These are phyloP conservation scores for Cunninghamia lanceolata DNA, from an alignment of 75 land plant genomes.

Conservation along the genomic window DNA sequence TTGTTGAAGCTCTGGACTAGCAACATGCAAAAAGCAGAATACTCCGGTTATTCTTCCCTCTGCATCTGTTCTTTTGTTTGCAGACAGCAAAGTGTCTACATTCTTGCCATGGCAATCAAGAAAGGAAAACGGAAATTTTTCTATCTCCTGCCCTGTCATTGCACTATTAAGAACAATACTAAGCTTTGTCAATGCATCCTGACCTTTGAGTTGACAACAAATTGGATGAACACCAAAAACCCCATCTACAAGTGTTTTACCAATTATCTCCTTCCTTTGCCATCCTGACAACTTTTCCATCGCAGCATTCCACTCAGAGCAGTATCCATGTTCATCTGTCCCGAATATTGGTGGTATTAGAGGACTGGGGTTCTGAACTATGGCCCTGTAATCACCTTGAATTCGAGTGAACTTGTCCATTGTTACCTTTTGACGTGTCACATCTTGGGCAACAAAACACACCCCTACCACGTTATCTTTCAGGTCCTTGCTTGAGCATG, in stretches of 20 bases:
- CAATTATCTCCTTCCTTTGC: conserved; percentile 63
- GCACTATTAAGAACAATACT: conserved; percentile 66
- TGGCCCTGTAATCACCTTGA: conserved; percentile 76
- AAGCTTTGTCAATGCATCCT: conserved; percentile 72
- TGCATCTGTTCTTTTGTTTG: conserved; percentile 63
- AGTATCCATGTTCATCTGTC: conserved; percentile 61
- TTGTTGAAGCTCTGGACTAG: conserved; percentile 78
- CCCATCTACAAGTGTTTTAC: conserved; percentile 74
- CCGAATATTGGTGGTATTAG: conserved; percentile 89
- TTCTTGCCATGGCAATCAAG: conserved; percentile 58
- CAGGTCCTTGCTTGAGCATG: conserved; percentile 75
- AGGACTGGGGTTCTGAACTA: conserved; percentile 65
- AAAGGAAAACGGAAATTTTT: conserved; percentile 70
- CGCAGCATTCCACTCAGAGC: conserved; percentile 81
- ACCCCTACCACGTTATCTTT: conserved; percentile 69
- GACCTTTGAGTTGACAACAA: conserved; percentile 76
- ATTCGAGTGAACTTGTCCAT: conserved; percentile 69
- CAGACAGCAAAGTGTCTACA: conserved; percentile 68
- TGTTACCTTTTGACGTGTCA: conserved; percentile 62
- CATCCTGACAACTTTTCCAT: conserved; percentile 83
- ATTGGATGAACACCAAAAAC: conserved; percentile 50
- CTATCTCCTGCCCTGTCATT: conserved; percentile 65
- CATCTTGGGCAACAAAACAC: conserved; percentile 84
- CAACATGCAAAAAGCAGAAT: conserved; percentile 77
- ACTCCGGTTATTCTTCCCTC: conserved; percentile 74